Percentiles rank a stretch among this genome's conserved stretches.
phyloP scores from a whole-genome alignment of 495 filamentous ascomycete species.

The Collariella sp. region DNA sequence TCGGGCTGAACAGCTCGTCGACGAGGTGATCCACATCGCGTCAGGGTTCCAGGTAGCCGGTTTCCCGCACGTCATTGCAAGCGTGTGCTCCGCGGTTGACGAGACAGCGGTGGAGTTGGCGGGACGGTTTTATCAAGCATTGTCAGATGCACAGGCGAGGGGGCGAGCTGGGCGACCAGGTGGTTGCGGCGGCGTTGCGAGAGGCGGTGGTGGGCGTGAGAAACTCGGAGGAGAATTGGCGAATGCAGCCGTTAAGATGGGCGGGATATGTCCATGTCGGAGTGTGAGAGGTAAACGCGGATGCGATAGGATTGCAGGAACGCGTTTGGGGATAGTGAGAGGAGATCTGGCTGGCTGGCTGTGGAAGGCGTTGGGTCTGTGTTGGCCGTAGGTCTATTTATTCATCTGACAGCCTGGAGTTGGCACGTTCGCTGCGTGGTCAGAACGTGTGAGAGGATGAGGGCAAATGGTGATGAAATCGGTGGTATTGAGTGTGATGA shows the following conservation, averaged over 20 bases:
- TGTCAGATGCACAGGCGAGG: background rate
- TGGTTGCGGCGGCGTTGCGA: background rate
- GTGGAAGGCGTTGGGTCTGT: too few relatives aligned
- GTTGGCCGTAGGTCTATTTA: too few relatives aligned
- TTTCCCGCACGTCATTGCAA: slow-evolving; percentile 5
- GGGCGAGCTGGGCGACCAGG: background rate
- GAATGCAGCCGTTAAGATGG: background rate
- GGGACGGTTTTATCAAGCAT: background rate
- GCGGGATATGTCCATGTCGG: background rate
- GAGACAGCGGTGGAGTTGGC: background rate
- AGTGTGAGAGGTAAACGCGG: too few relatives aligned
- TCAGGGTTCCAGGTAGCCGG: slow-evolving; percentile 12
- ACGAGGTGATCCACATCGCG: slow-evolving; percentile 11
- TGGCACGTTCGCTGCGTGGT: too few relatives aligned
- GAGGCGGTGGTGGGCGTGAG: background rate
- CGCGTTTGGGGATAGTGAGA: too few relatives aligned
- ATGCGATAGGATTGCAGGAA: too few relatives aligned
- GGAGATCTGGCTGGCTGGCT: too few relatives aligned
- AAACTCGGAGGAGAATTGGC: background rate
- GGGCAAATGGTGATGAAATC: too few relatives aligned
- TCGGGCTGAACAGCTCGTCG: background rate
- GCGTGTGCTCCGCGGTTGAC: slow-evolving; percentile 1
- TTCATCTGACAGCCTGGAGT: too few relatives aligned
- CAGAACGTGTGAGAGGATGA: too few relatives aligned
- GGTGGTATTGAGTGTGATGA: too few relatives aligned